Percentiles rank a stretch among this genome's conserved stretches.
Evolutionary conservation across 1,284 basidiomycete species (phyloP).

Genomic region (Takashimella tepidaria): DNA sequence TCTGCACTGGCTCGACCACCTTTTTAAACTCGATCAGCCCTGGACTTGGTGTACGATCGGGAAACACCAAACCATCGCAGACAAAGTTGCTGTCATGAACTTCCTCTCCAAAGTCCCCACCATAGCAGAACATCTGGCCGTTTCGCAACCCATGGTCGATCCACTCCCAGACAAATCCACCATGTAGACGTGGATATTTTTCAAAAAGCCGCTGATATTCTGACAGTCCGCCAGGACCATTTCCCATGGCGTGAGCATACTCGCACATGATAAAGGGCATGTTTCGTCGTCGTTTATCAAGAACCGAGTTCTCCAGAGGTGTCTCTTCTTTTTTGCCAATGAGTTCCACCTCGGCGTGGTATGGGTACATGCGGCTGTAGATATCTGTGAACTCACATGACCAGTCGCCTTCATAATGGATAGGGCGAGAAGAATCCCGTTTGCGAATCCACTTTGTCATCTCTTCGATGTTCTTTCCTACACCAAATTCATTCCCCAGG

Average conservation of each 20-base stretch:
- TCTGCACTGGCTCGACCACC: conserved; percentile 8
- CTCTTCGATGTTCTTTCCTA: conserved; percentile 15
- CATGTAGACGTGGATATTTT: conserved; percentile 17
- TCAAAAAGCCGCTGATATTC: conserved; percentile 20
- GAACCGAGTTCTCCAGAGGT: background rate
- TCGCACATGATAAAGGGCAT: conserved; percentile 17
- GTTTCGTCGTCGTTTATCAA: conserved; percentile 1
- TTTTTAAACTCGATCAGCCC: conserved; percentile 12
- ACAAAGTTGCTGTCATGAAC: conserved; percentile 15
- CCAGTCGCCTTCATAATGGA: conserved; percentile 26
- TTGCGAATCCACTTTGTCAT: conserved; percentile 16
- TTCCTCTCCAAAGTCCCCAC: conserved; percentile 29
- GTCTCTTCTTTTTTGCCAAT: conserved; percentile 13
- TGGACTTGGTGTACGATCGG: conserved; percentile 12
- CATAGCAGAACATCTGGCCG: conserved; percentile 13
- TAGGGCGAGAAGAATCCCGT: conserved; percentile 15
- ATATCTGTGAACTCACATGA: conserved; percentile 16
- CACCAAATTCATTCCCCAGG: conserved; percentile 17
- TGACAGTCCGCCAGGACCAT: conserved; percentile 16
- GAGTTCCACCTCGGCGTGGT: conserved; percentile 12
- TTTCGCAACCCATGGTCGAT: conserved; percentile 25
- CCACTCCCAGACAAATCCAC: conserved; percentile 32
- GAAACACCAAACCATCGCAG: conserved; percentile 17
- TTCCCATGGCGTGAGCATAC: conserved; percentile 25
- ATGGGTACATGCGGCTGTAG: conserved; percentile 21